Evolutionary conservation across 768 basidiomycete genomes (phyloP).

Genomic region (Pisolithus microcarpus): DNA sequence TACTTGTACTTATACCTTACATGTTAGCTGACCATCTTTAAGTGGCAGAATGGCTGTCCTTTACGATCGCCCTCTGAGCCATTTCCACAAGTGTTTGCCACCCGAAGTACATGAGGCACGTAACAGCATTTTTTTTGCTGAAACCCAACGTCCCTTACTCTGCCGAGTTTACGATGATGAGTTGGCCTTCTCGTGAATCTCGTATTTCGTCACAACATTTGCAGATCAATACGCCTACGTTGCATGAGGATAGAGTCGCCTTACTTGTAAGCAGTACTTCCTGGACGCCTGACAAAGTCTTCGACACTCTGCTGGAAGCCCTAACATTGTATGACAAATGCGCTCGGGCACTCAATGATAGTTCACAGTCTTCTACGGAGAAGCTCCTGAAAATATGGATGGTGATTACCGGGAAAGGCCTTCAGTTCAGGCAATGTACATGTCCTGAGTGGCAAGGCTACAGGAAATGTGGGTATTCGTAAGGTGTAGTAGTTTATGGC

Average conservation of each 20-base stretch:
- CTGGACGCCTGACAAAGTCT: conserved; percentile 98
- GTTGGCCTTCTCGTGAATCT: conserved; percentile 14
- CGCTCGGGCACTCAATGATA: conserved; percentile 30
- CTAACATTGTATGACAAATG: conserved; percentile 61
- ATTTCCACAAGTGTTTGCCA: conserved; percentile 66
- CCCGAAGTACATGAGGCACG: conserved; percentile 71
- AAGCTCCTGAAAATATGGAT: no score
- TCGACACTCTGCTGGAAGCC: conserved; percentile 73
- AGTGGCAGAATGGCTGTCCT: conserved; percentile 78
- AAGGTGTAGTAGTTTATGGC: no score
- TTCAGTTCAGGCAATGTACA: no score
- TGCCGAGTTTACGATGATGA: conserved; percentile 50
- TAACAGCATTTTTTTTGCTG: conserved; percentile 42
- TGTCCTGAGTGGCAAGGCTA: no score
- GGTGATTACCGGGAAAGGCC: no score
- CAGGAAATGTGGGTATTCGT: no score
- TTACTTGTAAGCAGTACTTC: conserved; percentile 88
- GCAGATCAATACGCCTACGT: conserved; percentile 32
- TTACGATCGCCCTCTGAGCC: conserved; percentile 84
- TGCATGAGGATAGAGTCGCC: conserved; percentile 72
- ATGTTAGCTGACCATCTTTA: conserved; percentile 2
- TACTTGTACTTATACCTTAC: background rate
- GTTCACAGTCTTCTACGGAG: no score
- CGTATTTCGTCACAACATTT: conserved; percentile 21
- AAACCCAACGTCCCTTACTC: conserved; percentile 45